Conservation (phyloP, 345 rosid genomes). For the Passiflora organensis region DNA sequence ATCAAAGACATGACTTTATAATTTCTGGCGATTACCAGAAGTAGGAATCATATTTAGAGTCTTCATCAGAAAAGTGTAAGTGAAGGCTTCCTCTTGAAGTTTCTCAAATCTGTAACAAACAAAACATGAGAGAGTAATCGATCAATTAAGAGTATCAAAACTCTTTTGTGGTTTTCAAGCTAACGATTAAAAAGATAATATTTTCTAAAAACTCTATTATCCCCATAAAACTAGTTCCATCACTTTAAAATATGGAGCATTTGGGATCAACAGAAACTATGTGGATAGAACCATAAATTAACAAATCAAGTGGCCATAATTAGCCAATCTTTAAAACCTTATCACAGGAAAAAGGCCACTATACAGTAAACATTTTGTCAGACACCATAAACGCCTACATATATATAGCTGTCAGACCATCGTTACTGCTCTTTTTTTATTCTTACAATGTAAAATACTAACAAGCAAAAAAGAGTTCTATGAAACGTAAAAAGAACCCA, state of each 20-base stretch:
- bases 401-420: no score
- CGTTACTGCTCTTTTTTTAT: no score
- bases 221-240: background rate
- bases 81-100: slow-evolving; percentile 81
- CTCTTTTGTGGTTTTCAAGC: background rate
- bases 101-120: slow-evolving; percentile 71
- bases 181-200: background rate
- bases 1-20: no score
- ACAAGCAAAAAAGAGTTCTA: no score
- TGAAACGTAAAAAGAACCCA: no score
- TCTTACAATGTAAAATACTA: no score
- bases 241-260: background rate
- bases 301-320: no score
- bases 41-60: slow-evolving; percentile 65
- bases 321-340: no score
- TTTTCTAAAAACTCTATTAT: background rate
- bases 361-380: no score
- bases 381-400: no score
- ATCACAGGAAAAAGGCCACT: no score
- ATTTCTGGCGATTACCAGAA: slow-evolving; percentile 5
- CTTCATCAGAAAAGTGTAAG: slow-evolving; percentile 62
- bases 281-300: no score
- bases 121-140: background rate
- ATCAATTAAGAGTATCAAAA: background rate
- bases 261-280: background rate